These are phyloP conservation scores for Russula sp. DNA, from an alignment of 768 basidiomycete species.

Conservation along the genomic window DNA sequence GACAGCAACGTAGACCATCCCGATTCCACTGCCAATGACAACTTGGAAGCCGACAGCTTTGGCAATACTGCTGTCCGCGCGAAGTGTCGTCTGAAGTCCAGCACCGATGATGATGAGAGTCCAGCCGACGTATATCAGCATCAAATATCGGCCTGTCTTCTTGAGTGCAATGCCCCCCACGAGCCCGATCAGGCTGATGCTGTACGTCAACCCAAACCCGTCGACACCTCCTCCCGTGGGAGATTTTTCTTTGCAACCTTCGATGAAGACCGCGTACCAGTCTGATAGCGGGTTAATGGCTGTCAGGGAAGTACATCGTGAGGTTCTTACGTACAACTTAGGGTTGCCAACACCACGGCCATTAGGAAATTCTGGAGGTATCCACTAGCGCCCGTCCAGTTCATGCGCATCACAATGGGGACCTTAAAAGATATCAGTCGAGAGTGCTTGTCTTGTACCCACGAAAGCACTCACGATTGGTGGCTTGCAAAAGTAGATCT, in stretches of 20 bases:
- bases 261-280: conserved; percentile 42
- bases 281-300: conserved; percentile 33
- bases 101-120: conserved; percentile 37
- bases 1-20: conserved; percentile 35
- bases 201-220: conserved; percentile 39
- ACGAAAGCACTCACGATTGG: conserved; percentile 37
- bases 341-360: conserved; percentile 30
- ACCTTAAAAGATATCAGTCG: conserved; percentile 32
- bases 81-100: conserved; percentile 38
- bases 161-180: conserved; percentile 41
- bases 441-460: too few relatives aligned
- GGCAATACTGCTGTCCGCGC: conserved; percentile 28
- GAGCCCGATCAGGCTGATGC: conserved; percentile 42
- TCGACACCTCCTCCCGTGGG: conserved; percentile 40
- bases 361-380: conserved; percentile 39
- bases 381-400: conserved; percentile 38
- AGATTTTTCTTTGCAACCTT: conserved; percentile 41
- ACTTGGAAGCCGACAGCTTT: conserved; percentile 32
- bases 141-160: conserved; percentile 40
- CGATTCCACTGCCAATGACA: conserved; percentile 36
- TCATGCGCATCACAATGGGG: conserved; percentile 37
- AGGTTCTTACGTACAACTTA: conserved; percentile 24
- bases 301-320: background rate
- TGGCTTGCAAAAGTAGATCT: conserved; percentile 36
- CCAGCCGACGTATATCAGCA: conserved; percentile 42